Percentiles rank a stretch among this genome's conserved stretches.
Conservation (phyloP, 345 rosid species). For the Brassica cretica region DNA sequence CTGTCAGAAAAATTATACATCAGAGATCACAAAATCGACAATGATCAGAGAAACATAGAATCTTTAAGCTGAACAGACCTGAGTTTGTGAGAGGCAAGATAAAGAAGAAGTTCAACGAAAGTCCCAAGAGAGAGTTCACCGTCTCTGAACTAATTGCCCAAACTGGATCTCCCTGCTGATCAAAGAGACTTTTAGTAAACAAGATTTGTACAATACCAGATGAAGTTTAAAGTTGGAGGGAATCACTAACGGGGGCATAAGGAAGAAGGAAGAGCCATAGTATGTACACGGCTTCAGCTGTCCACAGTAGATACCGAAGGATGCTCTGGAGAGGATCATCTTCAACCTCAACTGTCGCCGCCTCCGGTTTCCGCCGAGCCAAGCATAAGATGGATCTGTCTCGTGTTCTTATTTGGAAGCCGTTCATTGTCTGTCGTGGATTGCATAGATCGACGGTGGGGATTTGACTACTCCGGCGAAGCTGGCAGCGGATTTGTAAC, state of each 20-base stretch:
- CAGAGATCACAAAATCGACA: background rate
- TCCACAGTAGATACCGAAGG: conserved; percentile 59
- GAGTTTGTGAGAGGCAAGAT: conserved; percentile 73
- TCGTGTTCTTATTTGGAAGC: conserved; percentile 13
- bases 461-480: conserved; percentile 1
- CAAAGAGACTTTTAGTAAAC: background rate
- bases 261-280: conserved; percentile 94
- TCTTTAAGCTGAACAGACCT: conserved; percentile 44
- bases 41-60: background rate
- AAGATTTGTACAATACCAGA: background rate
- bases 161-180: conserved; percentile 84
- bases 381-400: conserved; percentile 3
- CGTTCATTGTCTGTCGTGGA: conserved; percentile 26
- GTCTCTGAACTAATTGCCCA: conserved; percentile 86
- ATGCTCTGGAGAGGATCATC: conserved; percentile 38
- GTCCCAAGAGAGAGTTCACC: conserved; percentile 67
- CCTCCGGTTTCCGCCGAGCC: conserved; percentile 52
- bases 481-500: background rate
- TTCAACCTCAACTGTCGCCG: conserved; percentile 37
- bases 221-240: background rate
- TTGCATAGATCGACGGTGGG: conserved; percentile 1
- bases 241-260: conserved; percentile 66
- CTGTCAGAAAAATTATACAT: conserved; percentile 53
- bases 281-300: conserved; percentile 75
- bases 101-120: conserved; percentile 92